Conservation (phyloP, 345 rosid genomes). For the Ceriops decandra region DNA sequence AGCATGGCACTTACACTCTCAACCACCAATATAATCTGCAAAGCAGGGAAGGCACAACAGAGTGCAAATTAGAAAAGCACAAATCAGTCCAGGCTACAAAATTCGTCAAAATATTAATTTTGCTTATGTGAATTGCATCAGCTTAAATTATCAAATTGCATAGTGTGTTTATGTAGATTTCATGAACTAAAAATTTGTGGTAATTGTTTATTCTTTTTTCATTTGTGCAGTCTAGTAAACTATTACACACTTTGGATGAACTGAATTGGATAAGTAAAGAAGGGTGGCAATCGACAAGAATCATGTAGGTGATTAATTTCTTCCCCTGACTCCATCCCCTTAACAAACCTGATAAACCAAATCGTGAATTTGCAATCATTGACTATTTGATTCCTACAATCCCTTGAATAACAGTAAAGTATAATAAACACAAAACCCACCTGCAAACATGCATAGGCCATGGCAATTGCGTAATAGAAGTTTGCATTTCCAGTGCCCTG, state of each 20-base stretch:
- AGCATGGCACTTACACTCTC: constrained; percentile 82
- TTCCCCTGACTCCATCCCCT: not conserved
- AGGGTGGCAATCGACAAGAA: not conserved
- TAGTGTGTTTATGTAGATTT: too few relatives aligned
- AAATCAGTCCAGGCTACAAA: not conserved
- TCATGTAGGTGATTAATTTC: not conserved
- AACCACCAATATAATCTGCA: constrained; percentile 73
- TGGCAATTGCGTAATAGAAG: constrained; percentile 92
- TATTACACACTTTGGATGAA: too few relatives aligned
- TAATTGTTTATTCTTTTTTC: too few relatives aligned
- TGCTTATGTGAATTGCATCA: not conserved
- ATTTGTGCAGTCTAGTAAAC: too few relatives aligned
- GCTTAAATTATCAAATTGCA: too few relatives aligned
- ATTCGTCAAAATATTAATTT: not conserved
- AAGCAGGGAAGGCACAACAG: not conserved
- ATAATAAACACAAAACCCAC: constrained; percentile 30
- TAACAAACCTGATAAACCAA: not conserved
- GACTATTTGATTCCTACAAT: not conserved
- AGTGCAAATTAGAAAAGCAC: not conserved
- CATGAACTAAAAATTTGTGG: too few relatives aligned
- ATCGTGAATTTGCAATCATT: not conserved
- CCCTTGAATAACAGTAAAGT: not conserved
- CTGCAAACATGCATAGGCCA: constrained; percentile 92
- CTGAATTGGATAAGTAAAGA: too few relatives aligned
- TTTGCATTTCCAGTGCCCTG: constrained; percentile 99